Conservation (phyloP, 2,329 filamentous ascomycete species). For the Neofusicoccum ribis region DNA sequence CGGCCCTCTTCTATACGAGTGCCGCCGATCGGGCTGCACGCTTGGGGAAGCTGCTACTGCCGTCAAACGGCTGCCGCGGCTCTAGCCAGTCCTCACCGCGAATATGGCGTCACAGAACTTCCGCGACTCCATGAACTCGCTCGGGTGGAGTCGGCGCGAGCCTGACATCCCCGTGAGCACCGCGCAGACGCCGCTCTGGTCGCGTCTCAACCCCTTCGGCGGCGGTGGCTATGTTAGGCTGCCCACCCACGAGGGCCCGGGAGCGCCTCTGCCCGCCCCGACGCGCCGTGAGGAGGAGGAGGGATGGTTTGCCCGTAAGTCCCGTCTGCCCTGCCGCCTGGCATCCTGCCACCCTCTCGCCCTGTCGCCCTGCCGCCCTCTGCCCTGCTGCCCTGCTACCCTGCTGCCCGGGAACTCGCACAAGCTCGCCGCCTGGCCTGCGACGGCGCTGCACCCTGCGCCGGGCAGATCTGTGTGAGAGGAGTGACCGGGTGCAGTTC, state of each 20-base stretch:
- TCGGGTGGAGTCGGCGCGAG: constrained; percentile 90
- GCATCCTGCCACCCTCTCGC: neutral
- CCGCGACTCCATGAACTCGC: constrained; percentile 88
- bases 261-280: constrained; percentile 82
- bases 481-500: constrained; percentile 41
- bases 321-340: constrained; percentile 25
- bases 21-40: constrained; percentile 11
- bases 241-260: constrained; percentile 77
- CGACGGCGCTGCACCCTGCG: constrained; percentile 19
- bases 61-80: constrained; percentile 1
- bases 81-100: constrained; percentile 5
- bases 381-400: neutral
- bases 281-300: constrained; percentile 90
- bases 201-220: constrained; percentile 86
- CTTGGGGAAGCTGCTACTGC: constrained; percentile 15
- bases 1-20: constrained; percentile 18
- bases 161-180: constrained; percentile 75
- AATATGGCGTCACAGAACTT: constrained; percentile 86
- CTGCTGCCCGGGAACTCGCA: neutral
- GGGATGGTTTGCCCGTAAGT: constrained; percentile 92
- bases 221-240: constrained; percentile 86
- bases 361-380: neutral
- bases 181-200: constrained; percentile 70
- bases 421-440: neutral
- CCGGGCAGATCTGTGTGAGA: constrained; percentile 30